These are phyloP conservation scores for Auxenochlorella pyrenoidosa DNA, from an alignment of 139 green algal genomes.

Conservation along the genomic window DNA sequence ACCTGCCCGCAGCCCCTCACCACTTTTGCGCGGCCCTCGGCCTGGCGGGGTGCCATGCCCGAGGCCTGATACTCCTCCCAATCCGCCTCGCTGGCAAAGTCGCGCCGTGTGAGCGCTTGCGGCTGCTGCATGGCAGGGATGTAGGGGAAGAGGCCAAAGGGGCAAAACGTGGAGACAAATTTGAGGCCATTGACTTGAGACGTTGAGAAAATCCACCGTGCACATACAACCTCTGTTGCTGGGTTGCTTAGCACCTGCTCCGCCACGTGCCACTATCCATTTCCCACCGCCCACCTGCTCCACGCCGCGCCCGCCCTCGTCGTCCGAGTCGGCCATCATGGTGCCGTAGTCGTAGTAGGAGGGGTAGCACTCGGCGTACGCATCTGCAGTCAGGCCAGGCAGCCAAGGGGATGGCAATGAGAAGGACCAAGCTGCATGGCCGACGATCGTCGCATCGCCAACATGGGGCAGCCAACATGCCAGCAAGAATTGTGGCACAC, in stretches of 20 bases:
- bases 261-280: no score
- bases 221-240: no score
- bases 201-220: no score
- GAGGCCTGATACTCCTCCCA: constrained; percentile 22
- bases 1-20: neutral
- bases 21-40: constrained; percentile 7
- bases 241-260: no score
- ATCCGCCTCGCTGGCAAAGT: constrained; percentile 30
- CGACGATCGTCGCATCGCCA: no score
- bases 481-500: no score
- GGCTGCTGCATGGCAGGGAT: neutral
- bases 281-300: constrained; percentile 6
- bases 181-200: no score
- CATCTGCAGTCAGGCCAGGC: neutral
- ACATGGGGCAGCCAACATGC: no score
- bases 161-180: neutral
- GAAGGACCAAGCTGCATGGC: no score
- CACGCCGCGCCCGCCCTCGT: constrained; percentile 15
- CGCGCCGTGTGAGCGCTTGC: constrained; percentile 15
- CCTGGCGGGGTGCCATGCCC: neutral
- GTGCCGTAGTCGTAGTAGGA: constrained; percentile 37
- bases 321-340: constrained; percentile 41
- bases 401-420: no score
- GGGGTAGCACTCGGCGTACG: constrained; percentile 54
- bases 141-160: neutral